These are phyloP conservation scores for Hemileia vastatrix DNA, from an alignment of 1,284 basidiomycete genomes.

Conservation along the genomic window DNA sequence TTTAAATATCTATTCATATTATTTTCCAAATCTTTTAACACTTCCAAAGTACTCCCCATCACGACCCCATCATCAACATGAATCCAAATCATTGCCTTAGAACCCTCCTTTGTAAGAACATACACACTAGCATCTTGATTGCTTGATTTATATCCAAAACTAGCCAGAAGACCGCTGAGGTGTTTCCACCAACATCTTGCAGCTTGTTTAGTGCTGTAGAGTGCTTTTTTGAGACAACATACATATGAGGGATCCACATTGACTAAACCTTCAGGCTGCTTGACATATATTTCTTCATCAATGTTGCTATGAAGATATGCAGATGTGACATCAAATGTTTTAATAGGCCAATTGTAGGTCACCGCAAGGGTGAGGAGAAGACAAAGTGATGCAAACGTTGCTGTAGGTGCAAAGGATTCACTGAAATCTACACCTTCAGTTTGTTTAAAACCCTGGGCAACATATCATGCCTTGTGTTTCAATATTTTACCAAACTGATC, in stretches of 20 bases:
- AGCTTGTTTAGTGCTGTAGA: constrained; percentile 5
- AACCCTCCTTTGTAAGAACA: background rate
- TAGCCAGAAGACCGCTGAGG: background rate
- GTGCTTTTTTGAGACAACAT: background rate
- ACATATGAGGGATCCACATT: too few species aligned
- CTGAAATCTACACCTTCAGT: background rate
- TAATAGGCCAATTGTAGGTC: background rate
- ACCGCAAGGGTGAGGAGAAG: background rate
- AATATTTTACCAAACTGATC: too few species aligned
- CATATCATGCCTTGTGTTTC: constrained; percentile 1
- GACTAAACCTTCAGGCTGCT: background rate
- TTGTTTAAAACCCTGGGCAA: background rate
- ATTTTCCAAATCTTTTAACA: background rate
- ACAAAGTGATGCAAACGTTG: background rate
- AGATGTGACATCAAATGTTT: background rate
- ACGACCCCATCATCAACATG: constrained; percentile 4
- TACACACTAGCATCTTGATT: background rate
- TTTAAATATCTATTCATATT: background rate
- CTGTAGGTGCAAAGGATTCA: background rate
- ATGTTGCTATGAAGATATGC: background rate
- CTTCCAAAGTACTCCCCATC: background rate
- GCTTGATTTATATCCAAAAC: background rate
- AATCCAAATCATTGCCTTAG: background rate
- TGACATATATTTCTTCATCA: background rate
- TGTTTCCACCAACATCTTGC: constrained; percentile 9